A percentile compares a stretch with the other conserved stretches of the same genome.
phyloP scores from a whole-genome alignment of 1,139 yeast species.

The Chernovozyma aurita region DNA sequence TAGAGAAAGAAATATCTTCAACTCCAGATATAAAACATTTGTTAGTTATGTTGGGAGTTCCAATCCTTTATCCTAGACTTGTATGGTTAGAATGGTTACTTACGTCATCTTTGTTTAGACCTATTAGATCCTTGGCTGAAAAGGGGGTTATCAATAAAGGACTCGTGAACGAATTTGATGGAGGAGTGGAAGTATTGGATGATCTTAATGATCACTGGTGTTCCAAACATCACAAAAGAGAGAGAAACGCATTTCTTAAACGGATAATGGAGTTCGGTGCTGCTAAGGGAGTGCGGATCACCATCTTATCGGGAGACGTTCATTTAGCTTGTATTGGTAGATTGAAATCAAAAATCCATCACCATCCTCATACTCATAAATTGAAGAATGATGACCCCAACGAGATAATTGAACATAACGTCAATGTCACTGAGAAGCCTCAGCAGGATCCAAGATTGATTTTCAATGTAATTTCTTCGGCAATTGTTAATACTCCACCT shows the following conservation, averaged over 20 bases:
- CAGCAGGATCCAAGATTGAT: slow-evolving; percentile 72
- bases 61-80: slow-evolving; percentile 87
- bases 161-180: slow-evolving; percentile 85
- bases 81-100: slow-evolving; percentile 83
- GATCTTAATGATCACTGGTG: slow-evolving; percentile 98
- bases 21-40: slow-evolving; percentile 65
- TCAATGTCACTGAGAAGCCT: slow-evolving; percentile 44
- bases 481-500: slow-evolving; percentile 90
- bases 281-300: slow-evolving; percentile 60
- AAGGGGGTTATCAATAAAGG: slow-evolving; percentile 65
- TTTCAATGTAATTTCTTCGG: slow-evolving; percentile 81
- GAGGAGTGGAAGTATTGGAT: slow-evolving; percentile 83
- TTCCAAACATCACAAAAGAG: slow-evolving; percentile 74
- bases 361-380: slow-evolving; percentile 33
- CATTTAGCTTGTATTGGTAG: slow-evolving; percentile 85
- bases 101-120: slow-evolving; percentile 56
- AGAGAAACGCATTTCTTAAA: slow-evolving; percentile 60
- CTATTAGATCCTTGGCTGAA: slow-evolving; percentile 64
- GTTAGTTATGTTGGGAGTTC: slow-evolving; percentile 84
- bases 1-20: slow-evolving; percentile 47
- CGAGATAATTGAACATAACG: slow-evolving; percentile 32
- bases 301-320: slow-evolving; percentile 89
- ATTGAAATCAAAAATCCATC: slow-evolving; percentile 56
- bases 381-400: slow-evolving; percentile 13
- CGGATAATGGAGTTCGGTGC: slow-evolving; percentile 62